Conservation (phyloP, 306 rosid genomes). For the Cucurbita moschata region DNA sequence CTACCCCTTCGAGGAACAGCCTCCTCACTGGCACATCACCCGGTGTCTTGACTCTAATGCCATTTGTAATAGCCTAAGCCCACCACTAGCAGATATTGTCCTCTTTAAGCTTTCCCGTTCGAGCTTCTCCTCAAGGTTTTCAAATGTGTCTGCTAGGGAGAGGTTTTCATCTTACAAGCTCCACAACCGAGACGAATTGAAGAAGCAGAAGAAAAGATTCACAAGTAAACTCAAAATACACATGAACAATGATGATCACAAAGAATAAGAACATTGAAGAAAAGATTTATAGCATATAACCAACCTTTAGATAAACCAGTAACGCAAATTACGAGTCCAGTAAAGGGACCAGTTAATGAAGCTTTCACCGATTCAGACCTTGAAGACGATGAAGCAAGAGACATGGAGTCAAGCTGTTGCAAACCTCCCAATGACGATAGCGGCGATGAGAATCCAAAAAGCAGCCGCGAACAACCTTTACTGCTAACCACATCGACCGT, state of each 20-base stretch:
- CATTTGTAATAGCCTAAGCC: too few species aligned
- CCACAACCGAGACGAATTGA: too few species aligned
- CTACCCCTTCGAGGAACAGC: too few species aligned
- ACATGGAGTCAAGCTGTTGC: constrained; percentile 43
- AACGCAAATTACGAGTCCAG: constrained; percentile 78
- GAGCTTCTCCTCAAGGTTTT: too few species aligned
- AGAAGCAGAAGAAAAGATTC: not conserved
- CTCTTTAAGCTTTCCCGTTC: too few species aligned
- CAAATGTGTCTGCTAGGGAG: too few species aligned
- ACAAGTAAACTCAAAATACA: not conserved
- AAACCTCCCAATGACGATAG: constrained; percentile 36
- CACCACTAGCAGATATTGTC: too few species aligned
- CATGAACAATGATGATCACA: not conserved
- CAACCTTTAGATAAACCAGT: constrained; percentile 93
- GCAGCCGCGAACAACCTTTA: constrained; percentile 69
- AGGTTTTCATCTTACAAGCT: not conserved
- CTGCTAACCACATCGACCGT: constrained; percentile 65
- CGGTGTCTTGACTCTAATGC: too few species aligned
- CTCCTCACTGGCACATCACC: too few species aligned
- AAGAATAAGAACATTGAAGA: not conserved
- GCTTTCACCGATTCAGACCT: constrained; percentile 23
- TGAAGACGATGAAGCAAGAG: constrained; percentile 49
- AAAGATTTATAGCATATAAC: not conserved
- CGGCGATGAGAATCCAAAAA: constrained; percentile 45
- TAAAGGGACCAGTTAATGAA: constrained; percentile 50